Evolutionary conservation across 257 asterid species (phyloP).

Genomic region (Fraxinus excelsior): DNA sequence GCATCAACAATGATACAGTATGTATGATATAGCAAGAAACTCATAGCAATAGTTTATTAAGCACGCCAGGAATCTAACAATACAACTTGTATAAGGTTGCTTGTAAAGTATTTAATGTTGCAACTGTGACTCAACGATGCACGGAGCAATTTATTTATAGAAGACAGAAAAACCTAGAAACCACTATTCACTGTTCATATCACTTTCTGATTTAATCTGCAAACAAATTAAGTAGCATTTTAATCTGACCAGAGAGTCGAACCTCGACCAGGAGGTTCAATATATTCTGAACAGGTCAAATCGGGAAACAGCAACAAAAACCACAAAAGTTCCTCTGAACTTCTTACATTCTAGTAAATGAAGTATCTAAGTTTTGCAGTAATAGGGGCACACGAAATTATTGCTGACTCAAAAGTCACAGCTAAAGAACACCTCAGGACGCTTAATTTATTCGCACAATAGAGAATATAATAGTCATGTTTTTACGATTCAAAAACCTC

Average conservation of each 20-base stretch:
- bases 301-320: background rate
- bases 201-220: too few species aligned
- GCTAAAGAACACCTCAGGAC: background rate
- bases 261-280: background rate
- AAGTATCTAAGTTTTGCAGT: background rate
- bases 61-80: background rate
- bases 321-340: background rate
- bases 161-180: background rate
- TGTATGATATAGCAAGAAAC: background rate
- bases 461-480: background rate
- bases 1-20: conserved; percentile 7
- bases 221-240: background rate
- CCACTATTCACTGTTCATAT: too few species aligned
- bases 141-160: background rate
- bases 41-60: background rate
- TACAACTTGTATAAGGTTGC: background rate
- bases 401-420: background rate
- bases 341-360: background rate
- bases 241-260: background rate
- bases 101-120: background rate
- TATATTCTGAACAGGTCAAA: background rate
- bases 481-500: background rate
- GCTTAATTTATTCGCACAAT: background rate
- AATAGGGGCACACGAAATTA: background rate
- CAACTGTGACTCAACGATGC: background rate